Base-by-base conservation (phyloP, 768 basidiomycete species). In the Trichaptum fuscoviolaceum region DNA sequence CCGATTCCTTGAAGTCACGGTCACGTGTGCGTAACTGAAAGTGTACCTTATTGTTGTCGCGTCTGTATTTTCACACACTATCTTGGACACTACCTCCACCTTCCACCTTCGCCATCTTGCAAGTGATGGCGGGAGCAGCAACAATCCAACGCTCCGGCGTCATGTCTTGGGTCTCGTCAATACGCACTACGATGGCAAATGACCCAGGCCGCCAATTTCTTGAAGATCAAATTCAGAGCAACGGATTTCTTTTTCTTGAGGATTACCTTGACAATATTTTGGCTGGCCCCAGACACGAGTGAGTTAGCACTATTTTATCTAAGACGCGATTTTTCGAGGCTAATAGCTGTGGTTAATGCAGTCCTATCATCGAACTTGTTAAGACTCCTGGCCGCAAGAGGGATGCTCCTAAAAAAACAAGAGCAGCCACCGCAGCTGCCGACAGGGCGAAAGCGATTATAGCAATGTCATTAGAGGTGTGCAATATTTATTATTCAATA, bases 381-480 rank as follows among this genome's bases (percentile, higher is more conserved):
- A 94, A 94, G 77, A 94, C 93, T 0, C 92, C 92, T 17, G 87
- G 90, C 34, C 84, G 91, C 58, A 91, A 85, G 75, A 91, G 84
- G 76, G 81, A 79, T 62, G 75, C 82, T 17, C 77, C 79, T 3
- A 84, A 81, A 70, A 84, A 82, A 69, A 79, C 83, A 20, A 85
- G 85, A 69, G 73, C 80, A n/a, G 77, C 74, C 26, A 69, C 74
- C 12, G 73, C 73, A 20, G 74, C 77, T 3, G 72, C 80, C 6
- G 83, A 83, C 9, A 86, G 84, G 72, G 76, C 82, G 65, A 82
- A 80, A 62, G 77, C 73, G 10, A 71, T 79, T 10, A 73, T 80
- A 18, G 71, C 77, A 0, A 68, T 82, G 42, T 81, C 82, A 17
- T 72, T 83, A 7, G 82, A 86, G 74, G 89, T 89, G 69, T 2